phyloP scores from a whole-genome alignment of 177 flowering plant species.

The Vitis hybrid region DNA sequence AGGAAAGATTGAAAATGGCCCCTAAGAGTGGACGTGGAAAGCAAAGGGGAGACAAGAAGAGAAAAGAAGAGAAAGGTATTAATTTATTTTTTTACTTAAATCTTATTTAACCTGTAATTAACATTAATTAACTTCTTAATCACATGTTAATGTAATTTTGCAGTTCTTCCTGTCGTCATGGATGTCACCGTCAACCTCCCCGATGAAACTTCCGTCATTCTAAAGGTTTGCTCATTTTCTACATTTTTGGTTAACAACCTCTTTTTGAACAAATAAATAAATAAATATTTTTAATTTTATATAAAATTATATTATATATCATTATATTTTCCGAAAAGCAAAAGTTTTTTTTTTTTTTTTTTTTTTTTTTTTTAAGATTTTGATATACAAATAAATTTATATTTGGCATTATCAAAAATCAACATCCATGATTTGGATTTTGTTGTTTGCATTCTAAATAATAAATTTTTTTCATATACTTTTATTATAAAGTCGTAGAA shows the following conservation, averaged over 20 bases:
- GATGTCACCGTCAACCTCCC: slow-evolving; percentile 86
- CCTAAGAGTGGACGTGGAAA: slow-evolving; percentile 76
- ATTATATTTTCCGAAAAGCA: too few species aligned
- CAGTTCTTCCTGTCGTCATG: slow-evolving; percentile 90
- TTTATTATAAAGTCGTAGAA: too few species aligned
- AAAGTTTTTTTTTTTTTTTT: too few species aligned
- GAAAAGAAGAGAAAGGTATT: slow-evolving; percentile 97
- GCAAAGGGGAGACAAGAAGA: slow-evolving; percentile 93
- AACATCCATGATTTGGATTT: too few species aligned
- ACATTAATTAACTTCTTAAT: neutral
- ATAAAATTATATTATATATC: too few species aligned
- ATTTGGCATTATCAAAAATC: too few species aligned
- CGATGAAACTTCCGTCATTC: slow-evolving; percentile 62
- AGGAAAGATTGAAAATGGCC: slow-evolving; percentile 56
- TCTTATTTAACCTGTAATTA: neutral
- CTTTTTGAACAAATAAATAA: too few species aligned
- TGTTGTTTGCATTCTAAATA: too few species aligned
- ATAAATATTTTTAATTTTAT: too few species aligned
- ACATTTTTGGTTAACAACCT: neutral
- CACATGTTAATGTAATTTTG: slow-evolving; percentile 6
- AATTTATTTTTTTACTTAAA: neutral
- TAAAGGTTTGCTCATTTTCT: slow-evolving; percentile 58
- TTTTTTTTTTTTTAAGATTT: too few species aligned
- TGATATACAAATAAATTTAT: too few species aligned
- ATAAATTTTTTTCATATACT: too few species aligned